phyloP scores from a whole-genome alignment of 805 yeast genomes.

The Yarrowia keelungensis region DNA sequence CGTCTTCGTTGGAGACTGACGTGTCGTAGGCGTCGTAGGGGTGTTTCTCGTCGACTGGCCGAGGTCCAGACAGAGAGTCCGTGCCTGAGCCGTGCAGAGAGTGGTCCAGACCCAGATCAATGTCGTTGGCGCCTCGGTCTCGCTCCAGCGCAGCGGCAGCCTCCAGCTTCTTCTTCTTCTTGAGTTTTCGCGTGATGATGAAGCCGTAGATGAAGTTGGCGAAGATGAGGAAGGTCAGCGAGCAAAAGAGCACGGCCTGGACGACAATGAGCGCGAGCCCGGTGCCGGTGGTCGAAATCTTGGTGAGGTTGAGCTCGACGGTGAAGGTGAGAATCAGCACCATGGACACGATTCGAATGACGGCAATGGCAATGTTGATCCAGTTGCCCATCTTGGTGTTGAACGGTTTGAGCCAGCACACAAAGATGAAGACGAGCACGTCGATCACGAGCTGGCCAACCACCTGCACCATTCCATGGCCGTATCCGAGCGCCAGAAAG shows the following conservation, averaged over 20 bases:
- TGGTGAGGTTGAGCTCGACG: slow-evolving; percentile 45
- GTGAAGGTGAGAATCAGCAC: slow-evolving; percentile 48
- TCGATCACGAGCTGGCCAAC: slow-evolving; percentile 50
- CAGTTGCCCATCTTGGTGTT: slow-evolving; percentile 48
- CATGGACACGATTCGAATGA: slow-evolving; percentile 47
- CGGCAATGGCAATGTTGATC: slow-evolving; percentile 47
- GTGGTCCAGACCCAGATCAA: slow-evolving; percentile 23
- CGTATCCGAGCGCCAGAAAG: slow-evolving; percentile 49
- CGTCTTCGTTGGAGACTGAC: slow-evolving; percentile 12
- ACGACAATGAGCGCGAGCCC: slow-evolving; percentile 48
- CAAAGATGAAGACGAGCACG: slow-evolving; percentile 42
- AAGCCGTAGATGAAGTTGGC: slow-evolving; percentile 38
- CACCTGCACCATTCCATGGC: slow-evolving; percentile 49
- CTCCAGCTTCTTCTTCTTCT: slow-evolving; percentile 34
- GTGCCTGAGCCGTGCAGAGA: slow-evolving; percentile 11
- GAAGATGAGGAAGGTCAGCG: slow-evolving; percentile 45
- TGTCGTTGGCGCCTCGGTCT: slow-evolving; percentile 21
- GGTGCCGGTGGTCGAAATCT: slow-evolving; percentile 47
- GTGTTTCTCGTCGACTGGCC: slow-evolving; percentile 7
- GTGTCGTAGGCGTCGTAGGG: slow-evolving; percentile 22
- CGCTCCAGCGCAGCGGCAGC: slow-evolving; percentile 27
- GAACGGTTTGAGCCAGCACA: slow-evolving; percentile 46
- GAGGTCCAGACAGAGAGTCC: not conserved
- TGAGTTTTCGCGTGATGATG: slow-evolving; percentile 17
- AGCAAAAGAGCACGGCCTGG: slow-evolving; percentile 47